Evolutionary conservation across 148 eudicot genomes (phyloP).

Genomic region (Chenopodium quinoa): DNA sequence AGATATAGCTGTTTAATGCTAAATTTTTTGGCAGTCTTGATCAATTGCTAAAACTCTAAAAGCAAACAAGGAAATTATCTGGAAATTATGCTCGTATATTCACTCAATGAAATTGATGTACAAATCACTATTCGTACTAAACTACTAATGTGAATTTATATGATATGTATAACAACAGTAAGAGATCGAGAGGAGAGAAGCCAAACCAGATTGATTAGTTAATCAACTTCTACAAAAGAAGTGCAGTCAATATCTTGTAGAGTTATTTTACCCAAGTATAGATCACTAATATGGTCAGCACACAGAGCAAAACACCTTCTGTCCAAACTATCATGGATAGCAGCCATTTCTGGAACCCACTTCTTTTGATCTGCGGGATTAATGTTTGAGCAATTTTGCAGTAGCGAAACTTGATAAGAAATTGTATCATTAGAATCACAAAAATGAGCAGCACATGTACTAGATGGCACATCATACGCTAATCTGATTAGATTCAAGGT

Average conservation of each 20-base stretch:
- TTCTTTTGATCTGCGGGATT: slow-evolving; percentile 5
- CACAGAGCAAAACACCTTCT: slow-evolving; percentile 68
- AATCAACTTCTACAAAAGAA: slow-evolving; percentile 49
- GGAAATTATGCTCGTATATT: neutral
- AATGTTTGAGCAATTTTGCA: slow-evolving; percentile 43
- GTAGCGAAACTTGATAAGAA: slow-evolving; percentile 54
- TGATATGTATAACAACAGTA: neutral
- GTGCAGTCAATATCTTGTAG: slow-evolving; percentile 76
- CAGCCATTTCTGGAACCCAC: slow-evolving; percentile 66
- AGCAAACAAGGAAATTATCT: neutral
- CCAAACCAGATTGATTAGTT: neutral
- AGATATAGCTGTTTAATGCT: neutral
- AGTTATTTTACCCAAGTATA: slow-evolving; percentile 66
- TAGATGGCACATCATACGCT: slow-evolving; percentile 66
- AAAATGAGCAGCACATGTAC: slow-evolving; percentile 69
- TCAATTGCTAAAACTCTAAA: neutral
- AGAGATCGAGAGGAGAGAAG: neutral
- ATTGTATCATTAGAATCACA: slow-evolving; percentile 62
- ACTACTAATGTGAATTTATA: neutral
- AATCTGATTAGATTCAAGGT: slow-evolving; percentile 56
- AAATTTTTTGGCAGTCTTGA: neutral
- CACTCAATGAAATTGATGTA: neutral
- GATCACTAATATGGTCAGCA: slow-evolving; percentile 56
- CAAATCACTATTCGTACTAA: neutral
- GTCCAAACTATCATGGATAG: slow-evolving; percentile 50